Percentiles rank a stretch among this genome's conserved stretches.
These are phyloP conservation scores for Haemoproteus tartakovskyi DNA, from an alignment of 169 alveolate species.

Conservation along the genomic window DNA sequence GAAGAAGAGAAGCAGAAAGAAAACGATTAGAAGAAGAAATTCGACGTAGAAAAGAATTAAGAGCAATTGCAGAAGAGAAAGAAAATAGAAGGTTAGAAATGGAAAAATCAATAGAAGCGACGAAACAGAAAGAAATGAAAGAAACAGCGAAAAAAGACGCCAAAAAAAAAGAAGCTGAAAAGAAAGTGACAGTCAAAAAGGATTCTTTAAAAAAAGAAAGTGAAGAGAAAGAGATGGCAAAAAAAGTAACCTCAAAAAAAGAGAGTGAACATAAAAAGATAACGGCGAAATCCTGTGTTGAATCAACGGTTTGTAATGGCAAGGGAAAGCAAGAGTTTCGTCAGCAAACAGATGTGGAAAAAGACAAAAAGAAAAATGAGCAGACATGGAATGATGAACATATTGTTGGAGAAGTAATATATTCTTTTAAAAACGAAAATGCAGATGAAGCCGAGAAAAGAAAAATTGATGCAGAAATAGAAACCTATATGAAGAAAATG, in stretches of 20 bases:
- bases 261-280: neutral
- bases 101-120: too few species aligned
- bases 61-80: constrained; percentile 9
- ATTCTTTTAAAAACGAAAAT: too few species aligned
- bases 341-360: neutral
- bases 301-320: too few species aligned
- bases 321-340: too few species aligned
- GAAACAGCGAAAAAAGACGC: neutral
- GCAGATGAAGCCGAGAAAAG: neutral
- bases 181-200: neutral
- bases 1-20: constrained; percentile 1
- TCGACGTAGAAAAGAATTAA: neutral
- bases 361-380: neutral
- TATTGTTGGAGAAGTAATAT: neutral
- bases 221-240: neutral
- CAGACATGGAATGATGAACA: neutral
- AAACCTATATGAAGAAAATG: neutral
- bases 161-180: neutral
- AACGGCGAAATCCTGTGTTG: neutral
- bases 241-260: neutral
- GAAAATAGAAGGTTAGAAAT: constrained; percentile 6
- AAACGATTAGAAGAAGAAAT: neutral
- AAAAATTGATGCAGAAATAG: neutral
- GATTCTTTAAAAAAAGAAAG: neutral
- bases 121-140: too few species aligned